Percentiles rank a stretch among this genome's conserved stretches.
These are phyloP conservation scores for Quercus wislizeni DNA, from an alignment of 306 rosid genomes.

Conservation along the genomic window DNA sequence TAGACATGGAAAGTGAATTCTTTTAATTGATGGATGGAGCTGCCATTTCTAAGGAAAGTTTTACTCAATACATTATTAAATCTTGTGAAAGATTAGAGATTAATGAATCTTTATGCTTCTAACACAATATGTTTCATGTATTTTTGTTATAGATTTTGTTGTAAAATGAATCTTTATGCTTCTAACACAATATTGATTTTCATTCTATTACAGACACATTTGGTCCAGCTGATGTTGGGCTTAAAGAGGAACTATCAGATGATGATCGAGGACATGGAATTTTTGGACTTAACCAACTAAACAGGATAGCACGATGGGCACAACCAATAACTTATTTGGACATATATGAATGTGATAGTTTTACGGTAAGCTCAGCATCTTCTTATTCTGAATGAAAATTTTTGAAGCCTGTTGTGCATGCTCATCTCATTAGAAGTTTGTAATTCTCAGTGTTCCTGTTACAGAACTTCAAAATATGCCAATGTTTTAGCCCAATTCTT, in stretches of 20 bases:
- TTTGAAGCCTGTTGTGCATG: not conserved
- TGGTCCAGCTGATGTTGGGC: constrained; percentile 75
- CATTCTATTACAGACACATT: constrained; percentile 48
- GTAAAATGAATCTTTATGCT: constrained; percentile 4
- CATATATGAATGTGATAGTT: constrained; percentile 61
- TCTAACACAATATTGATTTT: constrained; percentile 21
- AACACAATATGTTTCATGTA: constrained; percentile 1
- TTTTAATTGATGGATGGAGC: not conserved
- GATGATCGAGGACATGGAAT: constrained; percentile 83
- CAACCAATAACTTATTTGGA: constrained; percentile 84
- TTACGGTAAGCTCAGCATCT: constrained; percentile 57
- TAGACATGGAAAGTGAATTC: not conserved
- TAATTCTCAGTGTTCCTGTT: not conserved
- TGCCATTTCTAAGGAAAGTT: not conserved
- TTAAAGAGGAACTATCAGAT: constrained; percentile 61
- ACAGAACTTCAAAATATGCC: not conserved
- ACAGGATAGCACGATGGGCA: constrained; percentile 73
- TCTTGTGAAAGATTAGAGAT: not conserved
- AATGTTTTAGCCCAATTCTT: not conserved
- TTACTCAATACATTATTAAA: not conserved
- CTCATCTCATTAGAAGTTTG: not conserved
- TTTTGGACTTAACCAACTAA: constrained; percentile 53
- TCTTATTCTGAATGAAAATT: not conserved
- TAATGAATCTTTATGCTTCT: too few relatives aligned
- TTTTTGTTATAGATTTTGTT: constrained; percentile 5